Percentiles rank a stretch among this genome's conserved stretches.
phyloP scores from a whole-genome alignment of 352 stramenopile genomes.

The Phytophthora megakarya region DNA sequence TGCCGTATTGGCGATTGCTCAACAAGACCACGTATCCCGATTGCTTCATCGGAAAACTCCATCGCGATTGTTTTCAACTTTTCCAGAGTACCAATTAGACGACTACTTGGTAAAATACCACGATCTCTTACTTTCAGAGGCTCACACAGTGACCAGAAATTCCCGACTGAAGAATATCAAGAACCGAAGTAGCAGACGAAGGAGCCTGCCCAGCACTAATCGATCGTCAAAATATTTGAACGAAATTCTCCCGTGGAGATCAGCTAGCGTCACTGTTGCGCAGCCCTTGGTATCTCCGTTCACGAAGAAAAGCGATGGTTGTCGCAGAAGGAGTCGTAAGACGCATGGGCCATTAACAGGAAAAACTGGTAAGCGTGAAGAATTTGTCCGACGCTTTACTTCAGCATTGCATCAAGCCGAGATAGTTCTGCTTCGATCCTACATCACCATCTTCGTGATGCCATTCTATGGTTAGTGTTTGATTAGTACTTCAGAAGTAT shows the following conservation, averaged over 20 bases:
- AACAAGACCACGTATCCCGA: constrained; percentile 10
- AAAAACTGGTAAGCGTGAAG: not conserved
- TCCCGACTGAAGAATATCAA: not conserved
- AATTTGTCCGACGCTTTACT: not conserved
- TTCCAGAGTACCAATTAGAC: constrained; percentile 16
- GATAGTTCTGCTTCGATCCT: not conserved
- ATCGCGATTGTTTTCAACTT: constrained; percentile 22
- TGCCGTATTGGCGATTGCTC: constrained; percentile 2
- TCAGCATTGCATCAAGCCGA: not conserved
- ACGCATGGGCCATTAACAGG: not conserved
- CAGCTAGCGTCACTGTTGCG: too few species aligned
- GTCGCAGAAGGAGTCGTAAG: not conserved
- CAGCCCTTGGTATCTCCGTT: not conserved
- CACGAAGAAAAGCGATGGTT: not conserved
- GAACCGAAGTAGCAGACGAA: not conserved
- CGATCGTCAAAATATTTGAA: not conserved
- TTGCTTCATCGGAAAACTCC: constrained; percentile 11
- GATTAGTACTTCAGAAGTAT: not conserved
- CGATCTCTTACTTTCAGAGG: not conserved
- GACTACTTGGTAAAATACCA: constrained; percentile 6
- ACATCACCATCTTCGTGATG: not conserved
- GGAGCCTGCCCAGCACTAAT: not conserved
- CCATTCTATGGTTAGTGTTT: not conserved
- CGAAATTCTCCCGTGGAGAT: not conserved
- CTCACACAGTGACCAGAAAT: not conserved